Evolutionary conservation across 2,329 filamentous ascomycete genomes (phyloP).

Genomic region (Ophiostoma tasmaniense): DNA sequence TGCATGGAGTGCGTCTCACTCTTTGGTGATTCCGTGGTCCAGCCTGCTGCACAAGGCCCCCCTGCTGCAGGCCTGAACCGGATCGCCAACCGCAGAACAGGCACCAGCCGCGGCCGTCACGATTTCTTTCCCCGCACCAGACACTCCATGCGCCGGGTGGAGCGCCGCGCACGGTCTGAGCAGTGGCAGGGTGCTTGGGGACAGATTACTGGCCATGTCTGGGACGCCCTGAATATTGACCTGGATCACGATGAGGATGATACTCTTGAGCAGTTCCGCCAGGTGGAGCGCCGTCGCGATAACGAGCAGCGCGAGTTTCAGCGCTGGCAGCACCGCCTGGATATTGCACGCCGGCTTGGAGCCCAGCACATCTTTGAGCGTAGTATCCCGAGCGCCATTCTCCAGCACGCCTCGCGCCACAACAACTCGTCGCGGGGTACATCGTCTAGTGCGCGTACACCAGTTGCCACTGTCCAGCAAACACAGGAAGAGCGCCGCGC

Average conservation of each 20-base stretch:
- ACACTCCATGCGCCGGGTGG: conserved; percentile 46
- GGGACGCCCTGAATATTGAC: conserved; percentile 64
- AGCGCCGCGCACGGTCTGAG: conserved; percentile 56
- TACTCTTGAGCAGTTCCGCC: conserved; percentile 43
- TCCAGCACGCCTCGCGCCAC: conserved; percentile 49
- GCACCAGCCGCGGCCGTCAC: conserved; percentile 20
- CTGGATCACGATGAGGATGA: conserved; percentile 77
- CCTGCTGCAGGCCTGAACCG: conserved; percentile 21
- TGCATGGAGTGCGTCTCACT: conserved; percentile 70
- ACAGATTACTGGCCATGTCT: conserved; percentile 51
- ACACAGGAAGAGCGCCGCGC: conserved; percentile 72
- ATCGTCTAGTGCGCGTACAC: conserved; percentile 28
- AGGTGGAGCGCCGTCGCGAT: conserved; percentile 45
- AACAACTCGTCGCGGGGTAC: conserved; percentile 19
- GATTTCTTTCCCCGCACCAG: conserved; percentile 47
- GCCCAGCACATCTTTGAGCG: conserved; percentile 63
- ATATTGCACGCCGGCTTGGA: conserved; percentile 72
- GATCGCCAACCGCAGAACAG: conserved; percentile 4
- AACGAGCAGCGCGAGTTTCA: conserved; percentile 50
- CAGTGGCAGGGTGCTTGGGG: conserved; percentile 88
- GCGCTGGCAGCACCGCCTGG: conserved; percentile 76
- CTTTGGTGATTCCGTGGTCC: conserved; percentile 33
- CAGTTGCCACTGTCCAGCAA: conserved; percentile 52
- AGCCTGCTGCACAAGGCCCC: conserved; percentile 24
- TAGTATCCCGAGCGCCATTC: conserved; percentile 48